Percentiles rank a stretch among this genome's conserved stretches.
These are phyloP conservation scores for Ophiostoma australiae DNA, from an alignment of 2,329 filamentous ascomycete species.

Conservation along the genomic window DNA sequence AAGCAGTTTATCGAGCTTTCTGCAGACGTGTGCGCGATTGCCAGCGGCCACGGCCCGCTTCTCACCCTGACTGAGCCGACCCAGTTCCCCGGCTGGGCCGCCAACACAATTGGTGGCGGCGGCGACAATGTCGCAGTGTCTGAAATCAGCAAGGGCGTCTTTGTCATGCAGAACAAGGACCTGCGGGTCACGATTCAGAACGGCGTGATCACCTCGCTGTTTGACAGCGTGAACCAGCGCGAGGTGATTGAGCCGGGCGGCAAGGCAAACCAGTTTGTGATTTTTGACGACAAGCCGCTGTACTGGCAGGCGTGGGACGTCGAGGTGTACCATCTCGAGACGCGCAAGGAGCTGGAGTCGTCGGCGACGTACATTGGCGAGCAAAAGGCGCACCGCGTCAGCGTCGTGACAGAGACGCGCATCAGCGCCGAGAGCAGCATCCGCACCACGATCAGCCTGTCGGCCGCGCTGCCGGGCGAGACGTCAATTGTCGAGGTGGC, in stretches of 20 bases:
- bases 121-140: background rate
- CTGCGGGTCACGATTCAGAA: slow-evolving; percentile 66
- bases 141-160: slow-evolving; percentile 52
- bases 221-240: slow-evolving; percentile 66
- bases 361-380: slow-evolving; percentile 67
- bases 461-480: slow-evolving; percentile 60
- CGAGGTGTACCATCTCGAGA: slow-evolving; percentile 90
- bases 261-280: slow-evolving; percentile 85
- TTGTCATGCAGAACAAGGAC: slow-evolving; percentile 73
- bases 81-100: background rate
- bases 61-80: slow-evolving; percentile 38
- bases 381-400: slow-evolving; percentile 67
- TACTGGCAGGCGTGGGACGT: slow-evolving; percentile 99
- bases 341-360: slow-evolving; percentile 68
- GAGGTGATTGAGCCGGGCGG: slow-evolving; percentile 69
- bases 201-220: slow-evolving; percentile 78
- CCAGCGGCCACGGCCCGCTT: slow-evolving; percentile 52
- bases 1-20: slow-evolving; percentile 66
- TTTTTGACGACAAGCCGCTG: slow-evolving; percentile 94
- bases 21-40: slow-evolving; percentile 48
- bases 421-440: slow-evolving; percentile 85
- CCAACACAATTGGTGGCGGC: background rate
- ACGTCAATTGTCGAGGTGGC: slow-evolving; percentile 70
- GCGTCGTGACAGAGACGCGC: slow-evolving; percentile 75
- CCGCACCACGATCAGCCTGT: slow-evolving; percentile 77